Conservation (phyloP, 148 eudicot species). For the Polygonum aviculare region DNA sequence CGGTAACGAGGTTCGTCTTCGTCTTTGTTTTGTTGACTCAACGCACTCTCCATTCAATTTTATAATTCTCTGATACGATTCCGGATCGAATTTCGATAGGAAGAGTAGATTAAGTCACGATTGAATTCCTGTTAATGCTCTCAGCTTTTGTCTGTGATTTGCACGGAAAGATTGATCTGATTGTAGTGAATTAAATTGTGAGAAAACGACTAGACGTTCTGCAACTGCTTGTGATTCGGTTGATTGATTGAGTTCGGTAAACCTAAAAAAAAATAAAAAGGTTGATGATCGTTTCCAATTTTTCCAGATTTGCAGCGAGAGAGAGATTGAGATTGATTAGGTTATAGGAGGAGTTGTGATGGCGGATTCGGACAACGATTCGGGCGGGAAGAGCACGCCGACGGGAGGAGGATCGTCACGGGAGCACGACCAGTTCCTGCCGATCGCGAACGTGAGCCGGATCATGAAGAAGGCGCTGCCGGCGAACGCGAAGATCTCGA, state of each 20-base stretch:
- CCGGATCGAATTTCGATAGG: not conserved
- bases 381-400: constrained; percentile 31
- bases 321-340: too few relatives aligned
- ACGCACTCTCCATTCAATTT: not conserved
- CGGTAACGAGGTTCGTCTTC: constrained; percentile 4
- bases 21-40: not conserved
- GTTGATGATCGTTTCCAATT: not conserved
- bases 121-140: not conserved
- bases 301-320: not conserved
- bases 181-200: not conserved
- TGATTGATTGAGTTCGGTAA: not conserved
- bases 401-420: constrained; percentile 21
- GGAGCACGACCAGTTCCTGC: constrained; percentile 50
- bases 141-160: not conserved
- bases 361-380: constrained; percentile 67
- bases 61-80: not conserved
- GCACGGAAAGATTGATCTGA: not conserved
- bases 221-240: not conserved
- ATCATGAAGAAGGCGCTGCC: constrained; percentile 57
- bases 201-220: not conserved
- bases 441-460: constrained; percentile 53
- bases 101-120: not conserved
- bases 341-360: constrained; percentile 6
- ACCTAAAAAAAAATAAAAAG: not conserved
- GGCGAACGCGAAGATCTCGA: constrained; percentile 48